Evolutionary conservation across 1,284 basidiomycete genomes (phyloP).

Genomic region (Megacollybia platyphylla): DNA sequence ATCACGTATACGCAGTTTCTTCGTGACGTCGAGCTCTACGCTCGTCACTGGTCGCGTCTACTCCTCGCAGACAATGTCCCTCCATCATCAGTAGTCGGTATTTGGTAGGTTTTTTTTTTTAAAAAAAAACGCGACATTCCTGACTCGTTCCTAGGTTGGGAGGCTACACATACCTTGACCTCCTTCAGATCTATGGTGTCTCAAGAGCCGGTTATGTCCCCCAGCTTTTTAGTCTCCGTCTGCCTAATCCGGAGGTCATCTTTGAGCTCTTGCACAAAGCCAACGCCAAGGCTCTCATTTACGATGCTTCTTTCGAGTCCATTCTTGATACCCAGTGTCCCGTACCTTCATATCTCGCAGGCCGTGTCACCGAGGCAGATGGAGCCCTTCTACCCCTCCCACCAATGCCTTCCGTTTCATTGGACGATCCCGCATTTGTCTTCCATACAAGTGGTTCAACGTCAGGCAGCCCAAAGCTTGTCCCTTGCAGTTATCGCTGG

Average conservation of each 20-base stretch:
- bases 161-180: slow-evolving; percentile 54
- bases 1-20: slow-evolving; percentile 43
- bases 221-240: slow-evolving; percentile 57
- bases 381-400: slow-evolving; percentile 27
- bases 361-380: slow-evolving; percentile 24
- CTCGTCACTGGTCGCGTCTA: slow-evolving; percentile 37
- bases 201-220: slow-evolving; percentile 62
- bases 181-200: slow-evolving; percentile 58
- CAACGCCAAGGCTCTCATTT: slow-evolving; percentile 45
- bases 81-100: slow-evolving; percentile 44
- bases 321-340: slow-evolving; percentile 21
- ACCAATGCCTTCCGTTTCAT: slow-evolving; percentile 21
- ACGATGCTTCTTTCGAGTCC: slow-evolving; percentile 33
- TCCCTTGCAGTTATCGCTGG: slow-evolving; percentile 55
- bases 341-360: slow-evolving; percentile 31
- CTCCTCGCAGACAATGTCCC: slow-evolving; percentile 30
- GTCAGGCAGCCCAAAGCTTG: slow-evolving; percentile 61
- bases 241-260: slow-evolving; percentile 56
- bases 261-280: slow-evolving; percentile 48
- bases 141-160: slow-evolving; percentile 33
- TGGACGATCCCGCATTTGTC: slow-evolving; percentile 42
- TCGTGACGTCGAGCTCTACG: slow-evolving; percentile 38
- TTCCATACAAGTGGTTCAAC: slow-evolving; percentile 70
- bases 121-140: background rate
- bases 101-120: slow-evolving; percentile 36